Percentiles rank a stretch among this genome's conserved stretches.
These are phyloP conservation scores for Hyaloscypha bicolor DNA, from an alignment of 495 filamentous ascomycete species.

Conservation along the genomic window DNA sequence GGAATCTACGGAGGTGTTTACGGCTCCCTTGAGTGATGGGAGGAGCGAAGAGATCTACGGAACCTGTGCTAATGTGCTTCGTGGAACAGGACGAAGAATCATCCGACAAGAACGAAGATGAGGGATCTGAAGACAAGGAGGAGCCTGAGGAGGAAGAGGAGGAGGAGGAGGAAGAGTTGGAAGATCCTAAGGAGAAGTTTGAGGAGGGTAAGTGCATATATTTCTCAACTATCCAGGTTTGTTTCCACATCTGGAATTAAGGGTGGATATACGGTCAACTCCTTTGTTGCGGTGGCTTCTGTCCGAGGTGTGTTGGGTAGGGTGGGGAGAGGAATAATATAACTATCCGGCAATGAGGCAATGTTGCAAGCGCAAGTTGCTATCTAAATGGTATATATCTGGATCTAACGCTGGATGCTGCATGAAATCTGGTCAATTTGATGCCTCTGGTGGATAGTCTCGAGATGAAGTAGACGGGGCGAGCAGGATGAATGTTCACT, in stretches of 20 bases:
- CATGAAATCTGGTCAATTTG: no score
- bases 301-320: no score
- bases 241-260: neutral
- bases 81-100: conserved; percentile 10
- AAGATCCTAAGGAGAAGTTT: conserved; percentile 84
- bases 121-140: conserved; percentile 48
- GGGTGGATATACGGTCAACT: no score
- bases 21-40: neutral
- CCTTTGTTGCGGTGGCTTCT: no score
- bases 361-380: no score
- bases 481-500: no score
- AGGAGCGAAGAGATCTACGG: conserved; percentile 4
- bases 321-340: no score
- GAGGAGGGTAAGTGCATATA: conserved; percentile 76
- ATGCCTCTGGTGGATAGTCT: no score
- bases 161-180: conserved; percentile 87
- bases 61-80: neutral
- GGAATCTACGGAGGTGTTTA: neutral
- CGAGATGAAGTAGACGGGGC: no score
- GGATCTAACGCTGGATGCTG: no score
- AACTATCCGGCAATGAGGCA: no score
- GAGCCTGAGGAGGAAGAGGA: conserved; percentile 69
- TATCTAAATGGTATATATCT: no score
- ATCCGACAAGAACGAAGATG: conserved; percentile 31
- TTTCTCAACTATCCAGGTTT: neutral